Base-by-base conservation (phyloP, 345 rosid species). In the Nephelium lappaceum region DNA sequence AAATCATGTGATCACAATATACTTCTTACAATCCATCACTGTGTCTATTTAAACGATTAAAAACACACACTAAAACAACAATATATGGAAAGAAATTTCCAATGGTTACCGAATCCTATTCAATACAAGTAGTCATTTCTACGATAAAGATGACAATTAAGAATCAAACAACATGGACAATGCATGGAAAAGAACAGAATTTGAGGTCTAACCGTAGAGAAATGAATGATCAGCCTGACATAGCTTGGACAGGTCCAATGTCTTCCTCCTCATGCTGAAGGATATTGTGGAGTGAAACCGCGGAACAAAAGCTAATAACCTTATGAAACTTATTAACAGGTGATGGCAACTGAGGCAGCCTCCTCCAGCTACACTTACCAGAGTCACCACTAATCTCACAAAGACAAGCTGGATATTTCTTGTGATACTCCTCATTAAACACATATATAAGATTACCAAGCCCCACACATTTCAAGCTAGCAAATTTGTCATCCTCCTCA, bases 301-400 rank as follows among this genome's bases (percentile, higher is more conserved):
- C 78, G 8, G 98, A 95, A 74, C 92, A 91, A 70, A 91, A 95
- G 83, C 91, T 90, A 79, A 93, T 84, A 79, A 95, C 92, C 77
- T 93, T 91, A 78, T 91, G 98, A 75, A 93, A 93, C 88, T 95
- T 88, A 72, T 93, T 95, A 39, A 95, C 93, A 4, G 93, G 96
- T 5, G 85, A 91, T 21, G 95, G 92, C 88, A 91, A 84, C 11
- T 36, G 86, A 21, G 97, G 98, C 67, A 95, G 67, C 81, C 86
- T 90, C 85, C 93, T 87, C 98, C 98, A 93, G 69, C 85, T 84
- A 73, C 89, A 89, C 18, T 75, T 82, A 0, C 82, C 86, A 12
- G 82, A 58, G 21, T 84, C 85, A 5, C 82, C 77, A 53, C 42
- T 62, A 31, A 95, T 86, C 85, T 95, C 90, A 80, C 97, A 91